phyloP scores from a whole-genome alignment of 1,284 basidiomycete species.

The Ceratobasidium sp. region DNA sequence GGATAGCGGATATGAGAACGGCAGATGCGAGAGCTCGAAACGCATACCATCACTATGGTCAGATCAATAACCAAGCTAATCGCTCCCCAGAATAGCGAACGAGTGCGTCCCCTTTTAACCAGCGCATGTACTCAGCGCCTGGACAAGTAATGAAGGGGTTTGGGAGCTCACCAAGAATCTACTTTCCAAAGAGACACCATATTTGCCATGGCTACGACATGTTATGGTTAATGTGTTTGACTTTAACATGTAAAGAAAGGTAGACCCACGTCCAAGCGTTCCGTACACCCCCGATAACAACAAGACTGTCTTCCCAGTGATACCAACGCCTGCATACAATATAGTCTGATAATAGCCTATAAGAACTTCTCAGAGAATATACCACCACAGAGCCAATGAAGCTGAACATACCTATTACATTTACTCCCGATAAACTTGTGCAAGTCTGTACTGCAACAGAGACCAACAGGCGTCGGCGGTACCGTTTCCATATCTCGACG shows the following conservation, averaged over 20 bases:
- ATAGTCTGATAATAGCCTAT: slow-evolving; percentile 42
- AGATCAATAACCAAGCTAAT: slow-evolving; percentile 20
- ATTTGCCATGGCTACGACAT: slow-evolving; percentile 4
- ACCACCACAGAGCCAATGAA: background rate
- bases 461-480: slow-evolving; percentile 28
- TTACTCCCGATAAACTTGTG: slow-evolving; percentile 35
- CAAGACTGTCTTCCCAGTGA: slow-evolving; percentile 35
- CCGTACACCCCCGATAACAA: slow-evolving; percentile 32
- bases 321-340: slow-evolving; percentile 32
- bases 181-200: slow-evolving; percentile 36
- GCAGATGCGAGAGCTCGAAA: background rate
- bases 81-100: slow-evolving; percentile 35
- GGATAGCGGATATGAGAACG: background rate
- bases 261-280: slow-evolving; percentile 37
- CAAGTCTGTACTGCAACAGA: slow-evolving; percentile 39
- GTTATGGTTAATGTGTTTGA: background rate
- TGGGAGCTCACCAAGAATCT: slow-evolving; percentile 18
- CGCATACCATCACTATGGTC: slow-evolving; percentile 23
- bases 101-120: slow-evolving; percentile 21
- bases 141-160: background rate
- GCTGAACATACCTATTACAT: slow-evolving; percentile 22
- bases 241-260: background rate
- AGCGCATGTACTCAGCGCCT: background rate
- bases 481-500: slow-evolving; percentile 18
- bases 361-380: background rate